These are phyloP conservation scores for Lumnitzera racemosa DNA, from an alignment of 345 rosid species.

Conservation along the genomic window DNA sequence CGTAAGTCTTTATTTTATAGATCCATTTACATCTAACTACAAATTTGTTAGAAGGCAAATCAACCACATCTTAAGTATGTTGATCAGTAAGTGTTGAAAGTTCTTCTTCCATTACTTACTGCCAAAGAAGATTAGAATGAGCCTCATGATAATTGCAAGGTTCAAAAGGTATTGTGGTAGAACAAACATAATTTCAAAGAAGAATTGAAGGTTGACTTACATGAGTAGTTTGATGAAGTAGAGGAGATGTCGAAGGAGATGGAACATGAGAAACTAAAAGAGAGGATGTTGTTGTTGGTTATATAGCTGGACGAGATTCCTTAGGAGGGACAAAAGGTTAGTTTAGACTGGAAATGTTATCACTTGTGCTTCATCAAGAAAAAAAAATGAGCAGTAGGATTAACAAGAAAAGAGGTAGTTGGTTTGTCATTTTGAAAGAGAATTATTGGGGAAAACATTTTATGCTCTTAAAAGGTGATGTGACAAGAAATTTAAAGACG, in stretches of 20 bases:
- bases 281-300: background rate
- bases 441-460: no score
- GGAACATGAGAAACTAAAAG: no score
- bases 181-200: background rate
- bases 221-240: background rate
- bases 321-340: background rate
- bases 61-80: no score
- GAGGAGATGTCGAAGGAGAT: background rate
- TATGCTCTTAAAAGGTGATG: no score
- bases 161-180: background rate
- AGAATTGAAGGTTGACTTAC: background rate
- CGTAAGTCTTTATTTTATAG: background rate
- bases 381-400: background rate
- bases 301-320: background rate
- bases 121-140: background rate
- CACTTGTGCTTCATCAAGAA: background rate
- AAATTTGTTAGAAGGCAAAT: background rate
- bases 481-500: no score
- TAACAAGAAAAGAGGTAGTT: no score
- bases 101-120: background rate
- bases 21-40: slow-evolving; percentile 2
- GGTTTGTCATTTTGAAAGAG: background rate
- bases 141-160: background rate
- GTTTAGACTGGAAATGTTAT: background rate
- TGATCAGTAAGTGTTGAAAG: background rate